phyloP scores from a whole-genome alignment of 345 rosid genomes.

The Excoecaria agallocha region DNA sequence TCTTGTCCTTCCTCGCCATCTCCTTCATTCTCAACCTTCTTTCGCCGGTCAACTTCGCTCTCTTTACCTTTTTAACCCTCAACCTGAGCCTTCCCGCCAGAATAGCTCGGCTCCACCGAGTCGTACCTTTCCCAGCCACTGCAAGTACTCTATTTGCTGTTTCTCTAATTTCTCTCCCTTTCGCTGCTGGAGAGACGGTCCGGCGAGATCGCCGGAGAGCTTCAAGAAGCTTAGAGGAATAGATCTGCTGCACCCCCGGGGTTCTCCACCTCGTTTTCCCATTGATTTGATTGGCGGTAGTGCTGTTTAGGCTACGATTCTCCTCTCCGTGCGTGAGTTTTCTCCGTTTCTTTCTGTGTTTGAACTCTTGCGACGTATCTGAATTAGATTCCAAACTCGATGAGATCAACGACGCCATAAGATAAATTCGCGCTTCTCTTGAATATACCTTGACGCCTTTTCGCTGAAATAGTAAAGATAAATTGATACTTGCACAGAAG shows the following conservation, averaged over 20 bases:
- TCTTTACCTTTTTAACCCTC: conserved; percentile 44
- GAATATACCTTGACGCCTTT: neutral
- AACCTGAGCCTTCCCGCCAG: conserved; percentile 42
- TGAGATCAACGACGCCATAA: conserved; percentile 32
- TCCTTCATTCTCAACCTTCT: conserved; percentile 25
- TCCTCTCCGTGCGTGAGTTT: conserved; percentile 18
- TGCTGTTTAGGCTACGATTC: neutral
- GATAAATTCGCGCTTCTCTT: neutral
- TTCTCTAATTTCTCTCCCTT: conserved; percentile 35
- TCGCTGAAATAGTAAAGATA: conserved; percentile 1
- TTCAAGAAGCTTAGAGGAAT: conserved; percentile 21
- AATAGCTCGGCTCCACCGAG: conserved; percentile 75
- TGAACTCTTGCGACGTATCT: conserved; percentile 35
- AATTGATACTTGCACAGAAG: neutral
- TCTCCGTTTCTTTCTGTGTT: conserved; percentile 46
- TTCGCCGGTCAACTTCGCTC: conserved; percentile 33
- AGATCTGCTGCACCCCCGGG: conserved; percentile 12
- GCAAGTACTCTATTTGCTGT: conserved; percentile 57
- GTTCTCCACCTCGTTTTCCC: conserved; percentile 50
- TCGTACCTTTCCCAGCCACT: conserved; percentile 53
- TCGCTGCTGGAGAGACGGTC: conserved; percentile 14
- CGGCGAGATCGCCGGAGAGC: conserved; percentile 53
- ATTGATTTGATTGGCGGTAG: neutral
- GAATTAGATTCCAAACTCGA: conserved; percentile 19
- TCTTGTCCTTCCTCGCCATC: conserved; percentile 20